Base-by-base conservation (phyloP, 176 grass and related monocot species). In the Cenchrus fungigraminus region DNA sequence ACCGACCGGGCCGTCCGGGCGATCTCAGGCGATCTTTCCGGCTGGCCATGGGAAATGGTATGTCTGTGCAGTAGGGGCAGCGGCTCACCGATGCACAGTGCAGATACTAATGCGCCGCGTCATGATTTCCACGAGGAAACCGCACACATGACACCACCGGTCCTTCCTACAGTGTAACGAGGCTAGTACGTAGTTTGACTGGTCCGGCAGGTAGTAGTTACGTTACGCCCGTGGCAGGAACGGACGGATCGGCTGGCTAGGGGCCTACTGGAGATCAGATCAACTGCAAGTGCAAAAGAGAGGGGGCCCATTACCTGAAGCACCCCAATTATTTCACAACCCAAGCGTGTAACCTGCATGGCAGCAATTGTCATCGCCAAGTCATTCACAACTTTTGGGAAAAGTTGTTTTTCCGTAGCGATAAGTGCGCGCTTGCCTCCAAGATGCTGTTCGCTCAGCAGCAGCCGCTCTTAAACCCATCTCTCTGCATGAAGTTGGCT, bases 181-280 rank as follows among this genome's bases (percentile, higher is more conserved):
- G 7, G 52, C 60, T 37, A 46, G 59, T 75, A 68, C 43, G 20
- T 42, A 68, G 68, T 73, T 79, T 87, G 79, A 90, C 80, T 28
- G 74, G 4, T 32, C 43, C 7, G 5, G 80, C 50, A 13, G 28
- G 28, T 6, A 71, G 49, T 64, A 25, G 25, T 25, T 89, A 64
- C 6, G 43, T 44, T 51, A 53, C 44, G 63, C 8, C 9, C 0
- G 31, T 71, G 79, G 5, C 56, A 58, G 14, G 34, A 65, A 58
- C 68, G 12, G 68, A 49, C 74, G 15, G 63, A 22, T 57, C 77
- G 51, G 47, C 63, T 56, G 20, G 76, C 37, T 40, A 40, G 37
- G 80, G 80, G 13, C 82, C 63, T 22, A 63, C 62, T 1, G 29
- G 25, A 29, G 40, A 58, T 20, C 22, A 40, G 22, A 66, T 19